These are phyloP conservation scores for Marchantia polymorpha DNA, from an alignment of 225 moss, liverwort and hornwort genomes.

Conservation along the genomic window DNA sequence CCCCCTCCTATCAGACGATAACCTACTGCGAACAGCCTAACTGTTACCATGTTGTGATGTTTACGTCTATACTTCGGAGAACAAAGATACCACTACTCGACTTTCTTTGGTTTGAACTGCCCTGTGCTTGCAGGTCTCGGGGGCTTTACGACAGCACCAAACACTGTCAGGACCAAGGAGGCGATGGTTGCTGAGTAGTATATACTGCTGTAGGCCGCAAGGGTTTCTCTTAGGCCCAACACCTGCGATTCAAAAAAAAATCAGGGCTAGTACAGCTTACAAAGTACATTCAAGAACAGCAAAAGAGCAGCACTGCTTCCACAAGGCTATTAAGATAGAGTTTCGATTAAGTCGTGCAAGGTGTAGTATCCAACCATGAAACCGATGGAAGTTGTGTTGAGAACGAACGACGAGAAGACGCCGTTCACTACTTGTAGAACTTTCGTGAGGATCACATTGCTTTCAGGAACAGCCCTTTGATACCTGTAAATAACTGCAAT, in stretches of 20 bases:
- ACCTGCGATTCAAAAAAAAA: slow-evolving; percentile 39
- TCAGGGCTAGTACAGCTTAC: neutral
- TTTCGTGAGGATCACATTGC: slow-evolving; percentile 35
- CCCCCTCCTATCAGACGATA: neutral
- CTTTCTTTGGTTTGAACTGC: slow-evolving; percentile 11
- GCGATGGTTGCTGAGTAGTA: slow-evolving; percentile 71
- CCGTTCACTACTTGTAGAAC: slow-evolving; percentile 52
- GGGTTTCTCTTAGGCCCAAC: slow-evolving; percentile 61
- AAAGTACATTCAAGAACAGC: neutral
- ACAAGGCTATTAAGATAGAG: neutral
- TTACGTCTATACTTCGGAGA: neutral
- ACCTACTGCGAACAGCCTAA: too few species aligned
- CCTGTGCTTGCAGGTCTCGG: slow-evolving; percentile 41
- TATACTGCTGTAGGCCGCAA: slow-evolving; percentile 77
- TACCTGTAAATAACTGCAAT: slow-evolving; percentile 68
- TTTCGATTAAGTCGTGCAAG: neutral
- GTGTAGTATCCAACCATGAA: slow-evolving; percentile 56
- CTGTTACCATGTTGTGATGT: neutral
- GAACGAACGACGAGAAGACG: slow-evolving; percentile 60
- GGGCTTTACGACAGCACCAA: slow-evolving; percentile 69
- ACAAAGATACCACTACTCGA: neutral
- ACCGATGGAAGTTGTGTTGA: slow-evolving; percentile 78
- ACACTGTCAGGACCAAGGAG: slow-evolving; percentile 60
- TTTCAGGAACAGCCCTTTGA: slow-evolving; percentile 68
- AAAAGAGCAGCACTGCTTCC: neutral